Evolutionary conservation across 2,329 filamentous ascomycete genomes (phyloP).

Genomic region (Botrytis elliptica): DNA sequence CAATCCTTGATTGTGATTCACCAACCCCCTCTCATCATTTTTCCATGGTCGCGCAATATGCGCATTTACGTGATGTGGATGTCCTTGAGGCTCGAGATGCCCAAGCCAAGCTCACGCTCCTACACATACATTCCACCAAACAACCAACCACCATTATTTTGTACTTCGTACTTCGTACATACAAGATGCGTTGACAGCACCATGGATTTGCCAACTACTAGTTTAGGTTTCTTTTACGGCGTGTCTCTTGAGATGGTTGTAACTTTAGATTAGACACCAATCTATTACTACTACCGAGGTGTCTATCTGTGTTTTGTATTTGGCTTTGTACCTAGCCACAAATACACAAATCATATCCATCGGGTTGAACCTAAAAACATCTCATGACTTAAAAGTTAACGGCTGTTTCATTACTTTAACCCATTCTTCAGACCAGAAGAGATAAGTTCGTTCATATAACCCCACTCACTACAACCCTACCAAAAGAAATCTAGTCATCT

Average conservation of each 20-base stretch:
- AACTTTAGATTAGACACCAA: neutral
- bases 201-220: neutral
- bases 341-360: neutral
- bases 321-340: neutral
- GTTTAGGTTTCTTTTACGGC: neutral
- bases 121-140: neutral
- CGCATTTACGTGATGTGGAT: neutral
- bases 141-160: slow-evolving; percentile 1
- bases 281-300: neutral
- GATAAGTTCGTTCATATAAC: neutral
- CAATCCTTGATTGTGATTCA: neutral
- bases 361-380: neutral
- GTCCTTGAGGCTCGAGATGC: neutral
- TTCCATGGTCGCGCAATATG: slow-evolving; percentile 12
- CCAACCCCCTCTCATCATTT: neutral
- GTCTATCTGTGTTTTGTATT: neutral
- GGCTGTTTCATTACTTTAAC: neutral
- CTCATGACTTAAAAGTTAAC: neutral
- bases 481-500: neutral
- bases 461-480: neutral
- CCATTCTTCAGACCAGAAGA: slow-evolving; percentile 2
- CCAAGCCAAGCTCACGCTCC: neutral
- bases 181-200: neutral
- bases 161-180: neutral
- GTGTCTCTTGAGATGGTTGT: neutral